Percentiles rank a stretch among this genome's conserved stretches.
Conservation (phyloP, 805 yeast species). For the Brettanomyces custersianus region DNA sequence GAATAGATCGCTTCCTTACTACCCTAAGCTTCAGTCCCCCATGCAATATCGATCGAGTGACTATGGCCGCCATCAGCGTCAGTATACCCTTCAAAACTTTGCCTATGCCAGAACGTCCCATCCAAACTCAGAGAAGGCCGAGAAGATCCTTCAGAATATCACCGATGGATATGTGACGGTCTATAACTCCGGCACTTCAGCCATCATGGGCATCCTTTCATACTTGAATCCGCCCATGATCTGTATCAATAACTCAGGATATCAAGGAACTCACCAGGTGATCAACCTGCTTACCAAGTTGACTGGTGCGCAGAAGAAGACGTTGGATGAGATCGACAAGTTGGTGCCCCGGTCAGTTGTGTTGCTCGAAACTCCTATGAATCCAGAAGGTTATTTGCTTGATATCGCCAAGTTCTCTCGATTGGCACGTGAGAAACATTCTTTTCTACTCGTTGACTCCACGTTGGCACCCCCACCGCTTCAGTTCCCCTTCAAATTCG, state of each 20-base stretch:
- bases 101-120: conserved; percentile 35
- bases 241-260: conserved; percentile 37
- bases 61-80: conserved; percentile 8
- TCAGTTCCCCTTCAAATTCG: conserved; percentile 41
- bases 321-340: conserved; percentile 25
- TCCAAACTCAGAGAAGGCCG: conserved; percentile 40
- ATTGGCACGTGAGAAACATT: conserved; percentile 34
- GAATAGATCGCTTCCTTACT: conserved; percentile 12
- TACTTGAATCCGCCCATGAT: conserved; percentile 36
- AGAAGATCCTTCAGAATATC: conserved; percentile 34
- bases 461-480: conserved; percentile 51
- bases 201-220: conserved; percentile 41
- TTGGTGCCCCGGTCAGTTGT: conserved; percentile 35
- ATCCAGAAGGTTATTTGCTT: conserved; percentile 38
- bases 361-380: conserved; percentile 45
- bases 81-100: conserved; percentile 20
- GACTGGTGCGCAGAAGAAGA: conserved; percentile 29
- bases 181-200: conserved; percentile 43
- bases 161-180: conserved; percentile 37
- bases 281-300: conserved; percentile 34
- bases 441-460: conserved; percentile 39
- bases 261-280: conserved; percentile 45
- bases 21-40: conserved; percentile 20
- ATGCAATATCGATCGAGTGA: conserved; percentile 9
- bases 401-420: conserved; percentile 36